Evolutionary conservation across 2,329 filamentous ascomycete genomes (phyloP).

Genomic region (Clonostachys rosea): DNA sequence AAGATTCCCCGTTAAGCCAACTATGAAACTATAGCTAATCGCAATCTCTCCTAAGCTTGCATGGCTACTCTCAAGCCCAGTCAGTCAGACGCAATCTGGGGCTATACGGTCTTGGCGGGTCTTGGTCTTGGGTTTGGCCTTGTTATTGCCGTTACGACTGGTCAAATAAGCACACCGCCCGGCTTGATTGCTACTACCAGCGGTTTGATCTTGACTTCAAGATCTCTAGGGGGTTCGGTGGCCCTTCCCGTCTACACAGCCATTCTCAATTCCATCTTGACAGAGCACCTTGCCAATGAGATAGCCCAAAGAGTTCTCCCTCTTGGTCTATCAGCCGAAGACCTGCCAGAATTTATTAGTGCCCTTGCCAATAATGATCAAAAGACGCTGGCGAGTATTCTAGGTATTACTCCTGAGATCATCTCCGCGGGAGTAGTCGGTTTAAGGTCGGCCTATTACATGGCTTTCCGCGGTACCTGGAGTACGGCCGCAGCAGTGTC

Average conservation of each 20-base stretch:
- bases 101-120: conserved; percentile 26
- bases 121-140: conserved; percentile 23
- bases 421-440: too few species aligned
- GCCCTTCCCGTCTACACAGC: conserved; percentile 27
- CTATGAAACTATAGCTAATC: conserved; percentile 11
- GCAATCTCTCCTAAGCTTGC: conserved; percentile 19
- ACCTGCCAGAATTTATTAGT: too few species aligned
- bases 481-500: too few species aligned
- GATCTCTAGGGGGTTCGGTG: conserved; percentile 28
- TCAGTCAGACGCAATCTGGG: conserved; percentile 16
- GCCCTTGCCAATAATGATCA: too few species aligned
- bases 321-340: too few species aligned
- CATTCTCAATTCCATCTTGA: conserved; percentile 11
- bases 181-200: conserved; percentile 27
- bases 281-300: too few species aligned
- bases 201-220: conserved; percentile 26
- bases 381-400: too few species aligned
- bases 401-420: too few species aligned
- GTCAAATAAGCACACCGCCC: conserved; percentile 27
- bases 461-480: too few species aligned
- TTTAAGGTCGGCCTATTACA: too few species aligned
- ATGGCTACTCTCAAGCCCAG: conserved; percentile 20
- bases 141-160: conserved; percentile 22
- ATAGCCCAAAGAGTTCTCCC: too few species aligned
- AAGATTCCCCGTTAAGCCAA: conserved; percentile 6